Base-by-base conservation (phyloP, 495 filamentous ascomycete genomes). In the Letharia columbiana region DNA sequence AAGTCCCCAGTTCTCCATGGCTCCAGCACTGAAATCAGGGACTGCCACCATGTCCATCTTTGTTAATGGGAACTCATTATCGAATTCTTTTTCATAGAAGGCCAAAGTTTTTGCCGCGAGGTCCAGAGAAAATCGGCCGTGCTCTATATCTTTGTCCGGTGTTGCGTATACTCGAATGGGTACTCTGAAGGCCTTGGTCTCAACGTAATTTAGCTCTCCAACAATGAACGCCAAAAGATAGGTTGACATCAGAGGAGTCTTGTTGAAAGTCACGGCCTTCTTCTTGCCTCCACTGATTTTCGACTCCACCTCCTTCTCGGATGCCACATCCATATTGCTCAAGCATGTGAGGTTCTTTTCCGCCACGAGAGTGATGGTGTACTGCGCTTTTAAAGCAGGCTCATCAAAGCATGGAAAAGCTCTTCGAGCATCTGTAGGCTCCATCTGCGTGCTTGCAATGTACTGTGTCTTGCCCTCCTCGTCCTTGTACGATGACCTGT, bases 21-120 rank as follows among this genome's bases (percentile, higher is more conserved):
- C 94, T 63, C 92, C 94, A 37, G 91, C 89, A 66, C 83, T 86
- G 74, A 97, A 97, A 75, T 98, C 93, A 35, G 92, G 94, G 74
- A 98, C 91, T 60, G 93, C 94, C 70, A 97, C 89, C 89, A 96
- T 94, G 77, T 98, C 94, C 91, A 97, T 96, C 81, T 98, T 98
- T n/a, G 82, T 80, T 58, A 84, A 71, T 3, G 82, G 82, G 72
- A 82, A 82, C 10, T 79, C 74, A 66, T 70, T 81, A 61, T 83
- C 79, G 64, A 85, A 84, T 28, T 82, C 79, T 75, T 80, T 82
- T 68, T 80, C 80, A 66, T 85, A 81, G 71, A 85, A 81, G 17
- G 76, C 77, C 28, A 82, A 73, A 18, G 82, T 82, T 63, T 76
- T 80, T 18, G 85, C 85, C 64, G 84, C 86, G 62, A 88, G 79